Base-by-base conservation (phyloP, 2,329 filamentous ascomycete species). In the Aspergillus pseudoglaucus region DNA sequence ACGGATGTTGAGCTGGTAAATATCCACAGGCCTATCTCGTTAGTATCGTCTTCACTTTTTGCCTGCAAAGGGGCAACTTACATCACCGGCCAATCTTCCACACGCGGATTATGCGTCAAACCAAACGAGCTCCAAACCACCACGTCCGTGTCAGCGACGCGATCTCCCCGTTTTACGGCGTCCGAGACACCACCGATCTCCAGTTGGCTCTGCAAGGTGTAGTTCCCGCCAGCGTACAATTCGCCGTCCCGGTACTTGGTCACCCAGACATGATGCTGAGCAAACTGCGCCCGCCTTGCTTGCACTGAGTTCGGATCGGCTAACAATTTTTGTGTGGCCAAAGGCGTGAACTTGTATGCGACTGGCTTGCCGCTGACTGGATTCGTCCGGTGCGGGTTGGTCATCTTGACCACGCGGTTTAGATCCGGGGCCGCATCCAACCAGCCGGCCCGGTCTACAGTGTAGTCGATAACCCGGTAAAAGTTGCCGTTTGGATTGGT, bases 241-340 rank as follows among this genome's bases (percentile, higher is more conserved):
- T 80, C 77, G 2, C 64, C 67, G 22, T 80, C 77, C 3, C 63
- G 66, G 56, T 80, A 74, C 32, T 71, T 70, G 0, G 77, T 79
- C 4, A 80, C 73, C 67, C 78, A 81, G 42, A 80, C 68, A 22
- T 78, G 74, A 53, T 79, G 76, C 48, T 78, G 75, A 1, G 73
- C 75, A 57, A 79, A 80, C 55, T 79, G 77, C 3, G 76, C 76
- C 4, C 77, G 70, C 49, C 70, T 70, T 38, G 68, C 67, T 51
- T 80, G 75, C 58, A 73, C 75, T n/a, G 72, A 76, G 6, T 73
- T 67, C 3, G 74, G 63, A 51, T 81, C 73, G 0, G 80, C 78
- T 10, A 83, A 65, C 22, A 83, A 70, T 39, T 75, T 73, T 58
- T 83, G 80, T 53, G 79, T 83, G 1, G 77, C 74, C 6, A 77